Evolutionary conservation across 148 eudicot genomes (phyloP).

Genomic region (Heliosperma pusillum): DNA sequence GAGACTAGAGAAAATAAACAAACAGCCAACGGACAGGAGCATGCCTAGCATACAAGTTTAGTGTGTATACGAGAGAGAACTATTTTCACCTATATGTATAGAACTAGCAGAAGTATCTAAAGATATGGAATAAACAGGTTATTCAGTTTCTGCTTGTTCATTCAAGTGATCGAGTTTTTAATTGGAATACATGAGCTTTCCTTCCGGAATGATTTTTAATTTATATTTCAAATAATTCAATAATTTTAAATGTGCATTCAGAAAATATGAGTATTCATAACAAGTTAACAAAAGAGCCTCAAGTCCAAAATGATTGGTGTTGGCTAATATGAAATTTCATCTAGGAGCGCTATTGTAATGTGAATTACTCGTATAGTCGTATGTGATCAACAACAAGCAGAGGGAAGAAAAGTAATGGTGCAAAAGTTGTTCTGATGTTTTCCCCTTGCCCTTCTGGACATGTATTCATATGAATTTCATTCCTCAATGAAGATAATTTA

Average conservation of each 20-base stretch:
- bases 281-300: background rate
- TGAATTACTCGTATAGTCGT: too few relatives aligned
- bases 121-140: background rate
- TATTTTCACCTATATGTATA: too few relatives aligned
- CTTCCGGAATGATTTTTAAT: background rate
- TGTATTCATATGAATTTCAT: too few relatives aligned
- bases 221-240: too few relatives aligned
- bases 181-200: background rate
- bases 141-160: background rate
- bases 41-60: background rate
- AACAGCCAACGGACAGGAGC: constrained; percentile 4
- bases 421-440: too few relatives aligned
- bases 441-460: too few relatives aligned
- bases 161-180: background rate
- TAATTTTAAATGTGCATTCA: too few relatives aligned
- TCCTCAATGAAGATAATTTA: too few relatives aligned
- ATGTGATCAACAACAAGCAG: background rate
- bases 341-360: too few relatives aligned
- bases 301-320: background rate
- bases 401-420: background rate
- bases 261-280: too few relatives aligned
- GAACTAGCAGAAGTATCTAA: constrained; percentile 7
- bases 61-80: too few relatives aligned
- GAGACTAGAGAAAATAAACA: background rate
- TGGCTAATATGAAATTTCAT: background rate